Conservation (phyloP, 495 filamentous ascomycete species). For the Pyrenopolyporus hunteri region DNA sequence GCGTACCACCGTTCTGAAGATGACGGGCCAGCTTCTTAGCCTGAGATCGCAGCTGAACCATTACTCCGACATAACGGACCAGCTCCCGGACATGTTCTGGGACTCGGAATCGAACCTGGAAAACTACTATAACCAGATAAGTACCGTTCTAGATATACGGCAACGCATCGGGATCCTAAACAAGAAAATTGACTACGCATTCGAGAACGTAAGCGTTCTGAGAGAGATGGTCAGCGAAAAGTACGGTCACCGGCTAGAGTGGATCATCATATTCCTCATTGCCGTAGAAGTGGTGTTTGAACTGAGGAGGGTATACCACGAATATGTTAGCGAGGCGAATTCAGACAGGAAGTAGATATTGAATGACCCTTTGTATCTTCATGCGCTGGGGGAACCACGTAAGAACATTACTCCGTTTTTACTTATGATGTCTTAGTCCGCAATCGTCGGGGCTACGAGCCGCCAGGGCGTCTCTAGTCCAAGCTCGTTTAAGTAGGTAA, state of each 20-base stretch:
- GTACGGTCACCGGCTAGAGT: constrained; percentile 86
- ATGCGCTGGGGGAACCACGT: background rate
- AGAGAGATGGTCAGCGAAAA: constrained; percentile 88
- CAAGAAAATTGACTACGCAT: constrained; percentile 96
- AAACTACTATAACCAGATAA: constrained; percentile 93
- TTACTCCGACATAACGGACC: constrained; percentile 95
- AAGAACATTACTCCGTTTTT: constrained; percentile 1
- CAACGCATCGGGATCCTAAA: constrained; percentile 91
- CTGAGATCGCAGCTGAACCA: constrained; percentile 93
- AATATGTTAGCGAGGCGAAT: constrained; percentile 30
- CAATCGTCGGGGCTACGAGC: background rate
- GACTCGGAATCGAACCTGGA: constrained; percentile 86
- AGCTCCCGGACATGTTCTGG: constrained; percentile 96
- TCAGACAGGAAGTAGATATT: background rate
- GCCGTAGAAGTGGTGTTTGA: constrained; percentile 82
- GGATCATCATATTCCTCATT: constrained; percentile 96
- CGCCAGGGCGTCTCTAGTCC: background rate
- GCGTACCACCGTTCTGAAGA: constrained; percentile 81
- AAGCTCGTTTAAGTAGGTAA: too few relatives aligned
- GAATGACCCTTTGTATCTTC: background rate
- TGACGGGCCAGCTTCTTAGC: constrained; percentile 90
- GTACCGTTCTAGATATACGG: constrained; percentile 87
- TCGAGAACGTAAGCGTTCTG: constrained; percentile 90
- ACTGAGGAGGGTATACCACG: constrained; percentile 57
- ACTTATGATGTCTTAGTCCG: background rate